Base-by-base conservation (phyloP, 805 yeast genomes). In the Yamadazyma tumulicola region DNA sequence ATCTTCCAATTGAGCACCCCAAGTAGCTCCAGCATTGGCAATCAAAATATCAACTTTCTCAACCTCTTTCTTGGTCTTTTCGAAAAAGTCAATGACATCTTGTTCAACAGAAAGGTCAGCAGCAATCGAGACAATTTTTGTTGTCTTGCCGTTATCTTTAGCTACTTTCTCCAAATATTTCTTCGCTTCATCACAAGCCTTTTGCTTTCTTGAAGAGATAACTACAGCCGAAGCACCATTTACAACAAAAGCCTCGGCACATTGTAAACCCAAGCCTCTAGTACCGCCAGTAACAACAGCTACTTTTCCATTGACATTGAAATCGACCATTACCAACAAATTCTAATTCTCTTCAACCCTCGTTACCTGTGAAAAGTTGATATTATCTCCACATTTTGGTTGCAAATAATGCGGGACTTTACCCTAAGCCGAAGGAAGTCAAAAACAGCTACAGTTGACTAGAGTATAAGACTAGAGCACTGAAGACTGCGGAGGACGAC, bases 21-120 rank as follows among this genome's bases (percentile, higher is more conserved):
- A 82, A 10, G 81, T 60, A 6, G 88, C 87, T 19, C 91, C 91
- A 5, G 91, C 89, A 49, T 82, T 83, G 31, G 88, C 85, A 47
- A 80, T 67, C 42, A 82, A 65, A 41, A 82, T 79, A 54, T 82
- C 77, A 23, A 81, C 67, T 47, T 68, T 64, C 12, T 55, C 54
- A 17, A 73, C 71, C 14, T 50, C 52, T 37, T 58, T 53, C 11
- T 54, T 40, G 11, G 73, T 72, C 24, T 64, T 67, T 5, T 64
- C 55, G 31, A 48, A 57, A 42, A 82, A 70, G 14, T 56, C 43
- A 35, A 62, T 57, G 32, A 70, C 68, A 7, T 81, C 83, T 9
- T 53, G 61, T 24, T 67, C 71, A 24, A 55, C 61, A 12, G 80
- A 68, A 35, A 78, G 57, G 48, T 81, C 85, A 2, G 83, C 73